These are phyloP conservation scores for Penicillium angulare DNA, from an alignment of 495 filamentous ascomycete species.

Conservation along the genomic window DNA sequence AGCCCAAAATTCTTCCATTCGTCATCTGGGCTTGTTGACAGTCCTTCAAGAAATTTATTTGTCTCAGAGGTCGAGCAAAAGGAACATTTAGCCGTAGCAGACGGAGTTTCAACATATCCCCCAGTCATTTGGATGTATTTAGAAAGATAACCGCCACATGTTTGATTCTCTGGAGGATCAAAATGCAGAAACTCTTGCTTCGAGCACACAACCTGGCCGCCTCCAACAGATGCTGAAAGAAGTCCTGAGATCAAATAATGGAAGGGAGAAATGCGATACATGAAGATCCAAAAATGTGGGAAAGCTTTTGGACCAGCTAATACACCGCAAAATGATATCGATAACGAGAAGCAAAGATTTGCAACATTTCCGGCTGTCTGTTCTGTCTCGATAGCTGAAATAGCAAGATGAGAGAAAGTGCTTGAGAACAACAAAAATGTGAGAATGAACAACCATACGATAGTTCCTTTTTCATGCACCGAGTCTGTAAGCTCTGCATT, in stretches of 20 bases:
- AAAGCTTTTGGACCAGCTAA: constrained; percentile 20
- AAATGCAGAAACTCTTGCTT: constrained; percentile 59
- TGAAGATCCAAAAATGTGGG: constrained; percentile 69
- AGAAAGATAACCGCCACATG: constrained; percentile 58
- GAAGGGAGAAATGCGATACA: constrained; percentile 65
- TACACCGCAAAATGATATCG: constrained; percentile 43
- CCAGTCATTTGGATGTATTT: constrained; percentile 45
- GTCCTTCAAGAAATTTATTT: constrained; percentile 56
- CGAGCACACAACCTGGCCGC: constrained; percentile 57
- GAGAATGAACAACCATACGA: constrained; percentile 50
- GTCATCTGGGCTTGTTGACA: constrained; percentile 51
- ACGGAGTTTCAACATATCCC: constrained; percentile 55
- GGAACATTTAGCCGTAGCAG: constrained; percentile 52
- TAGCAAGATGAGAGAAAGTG: constrained; percentile 55
- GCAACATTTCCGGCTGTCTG: constrained; percentile 51
- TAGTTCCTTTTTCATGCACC: constrained; percentile 40
- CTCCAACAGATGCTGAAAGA: constrained; percentile 57
- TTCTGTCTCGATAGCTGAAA: constrained; percentile 50
- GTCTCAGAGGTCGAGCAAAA: constrained; percentile 61
- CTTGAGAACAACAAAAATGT: constrained; percentile 48
- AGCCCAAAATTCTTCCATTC: constrained; percentile 72
- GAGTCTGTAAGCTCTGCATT: constrained; percentile 37
- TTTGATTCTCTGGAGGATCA: constrained; percentile 49
- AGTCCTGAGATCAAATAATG: constrained; percentile 63
- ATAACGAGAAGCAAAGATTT: constrained; percentile 50